Evolutionary conservation across 306 rosid species (phyloP), one percentile per base, ranked within the genome.

Genomic region (Sophora flavescens): DNA sequence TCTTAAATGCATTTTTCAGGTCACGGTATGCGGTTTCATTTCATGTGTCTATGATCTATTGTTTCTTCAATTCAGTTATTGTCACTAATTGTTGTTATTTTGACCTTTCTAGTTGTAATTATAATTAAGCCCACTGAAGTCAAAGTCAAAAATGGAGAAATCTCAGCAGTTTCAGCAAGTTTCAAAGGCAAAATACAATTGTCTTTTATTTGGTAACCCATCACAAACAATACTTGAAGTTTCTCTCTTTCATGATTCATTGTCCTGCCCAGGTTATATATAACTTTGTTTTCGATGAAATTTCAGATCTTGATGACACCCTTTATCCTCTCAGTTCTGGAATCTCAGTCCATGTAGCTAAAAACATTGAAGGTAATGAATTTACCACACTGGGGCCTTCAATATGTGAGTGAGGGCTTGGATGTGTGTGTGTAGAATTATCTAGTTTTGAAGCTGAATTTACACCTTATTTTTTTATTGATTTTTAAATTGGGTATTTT

Each of bases 281-380:
- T 44, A 44, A 44, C 42, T 26, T 33, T 8, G 17, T 32, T 86
- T n/a, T 53, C 15, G 0, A 4, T 30, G 10, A 14, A 10, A 74
- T 76, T 86, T 58, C 85, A 94, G 98, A 94, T 84, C 69, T 94
- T 72, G 98, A 94, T 84, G 98, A 94, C 86, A 94, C 98, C 45
- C 95, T 94, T 53, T 91, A 94, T 80, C 93, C 97, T 65, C n/a
- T 66, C 8, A 88, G 85, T 63, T 88, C 90, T 48, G 98, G 97
- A 68, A 51, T 92, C 61, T 86, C 93, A 0, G 81, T 7, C n/a
- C 81, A 85, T 48, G 81, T 88, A 67, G 82, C 89, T 18, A 87
- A 86, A 73, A 86, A 89, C 53, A 94, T 91, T 58, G 80, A 88
- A 84, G 96, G 97, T 92, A 79, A 35, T 53, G n/a, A 10, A 44